phyloP scores from a whole-genome alignment of 441 rosid genomes.

The Brassica hybrid region DNA sequence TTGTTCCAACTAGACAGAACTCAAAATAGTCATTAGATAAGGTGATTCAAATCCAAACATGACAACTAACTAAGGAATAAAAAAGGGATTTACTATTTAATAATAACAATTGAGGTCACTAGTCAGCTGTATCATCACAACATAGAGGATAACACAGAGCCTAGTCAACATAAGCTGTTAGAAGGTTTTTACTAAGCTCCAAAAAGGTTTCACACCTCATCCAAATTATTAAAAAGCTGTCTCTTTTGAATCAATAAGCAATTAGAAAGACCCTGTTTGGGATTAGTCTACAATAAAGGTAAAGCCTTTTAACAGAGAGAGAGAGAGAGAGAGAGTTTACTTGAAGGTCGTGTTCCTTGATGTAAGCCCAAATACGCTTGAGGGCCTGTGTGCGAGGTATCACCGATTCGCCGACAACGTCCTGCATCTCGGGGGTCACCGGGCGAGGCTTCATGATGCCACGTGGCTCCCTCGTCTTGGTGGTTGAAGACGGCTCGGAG shows the following conservation, averaged over 20 bases:
- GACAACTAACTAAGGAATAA: neutral
- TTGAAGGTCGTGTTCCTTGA: slow-evolving; percentile 87
- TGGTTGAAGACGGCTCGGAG: slow-evolving; percentile 53
- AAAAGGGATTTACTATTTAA: neutral
- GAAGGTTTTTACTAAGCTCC: slow-evolving; percentile 17
- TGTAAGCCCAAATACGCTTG: slow-evolving; percentile 85
- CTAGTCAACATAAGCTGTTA: slow-evolving; percentile 10
- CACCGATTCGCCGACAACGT: slow-evolving; percentile 73
- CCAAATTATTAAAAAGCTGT: neutral
- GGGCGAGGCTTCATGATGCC: slow-evolving; percentile 87
- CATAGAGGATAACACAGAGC: neutral
- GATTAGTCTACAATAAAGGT: neutral
- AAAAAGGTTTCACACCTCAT: slow-evolving; percentile 30
- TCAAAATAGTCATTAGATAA: neutral
- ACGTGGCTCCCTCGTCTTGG: slow-evolving; percentile 57
- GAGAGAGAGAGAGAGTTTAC: slow-evolving; percentile 50
- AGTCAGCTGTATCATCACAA: neutral
- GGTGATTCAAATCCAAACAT: neutral
- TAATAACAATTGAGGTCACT: slow-evolving; percentile 4
- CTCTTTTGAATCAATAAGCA: neutral
- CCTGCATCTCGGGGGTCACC: slow-evolving; percentile 86
- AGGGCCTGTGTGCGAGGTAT: slow-evolving; percentile 87
- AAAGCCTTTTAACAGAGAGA: neutral
- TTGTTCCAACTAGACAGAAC: slow-evolving; percentile 10
- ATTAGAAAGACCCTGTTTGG: too few relatives aligned